Base-by-base conservation (phyloP, 805 yeast genomes). In the Jamesozyma piceae region DNA sequence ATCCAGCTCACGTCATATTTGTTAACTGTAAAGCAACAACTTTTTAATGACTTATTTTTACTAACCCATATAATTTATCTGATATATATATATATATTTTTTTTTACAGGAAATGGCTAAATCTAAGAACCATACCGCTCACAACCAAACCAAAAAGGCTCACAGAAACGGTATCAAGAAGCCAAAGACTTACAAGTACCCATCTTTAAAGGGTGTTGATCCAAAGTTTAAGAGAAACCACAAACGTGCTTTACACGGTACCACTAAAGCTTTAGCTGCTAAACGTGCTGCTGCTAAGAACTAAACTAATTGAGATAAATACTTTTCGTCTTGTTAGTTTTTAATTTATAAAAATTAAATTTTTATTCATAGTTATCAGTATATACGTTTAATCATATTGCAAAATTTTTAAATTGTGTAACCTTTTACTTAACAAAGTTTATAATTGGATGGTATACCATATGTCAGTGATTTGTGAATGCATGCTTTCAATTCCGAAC, bases 131-230 rank as follows among this genome's bases (percentile, higher is more conserved):
- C 97, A 92, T 74, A 92, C 98, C 76, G 89, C 88, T 76, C 98
- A 92, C 77, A 92, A 92, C 94, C 97, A 90, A 77, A 85, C 83
- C 88, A 84, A 75, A 73, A 92, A 92, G 94, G 97, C 97, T 68
- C 98, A 92, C 97, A 89, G 82, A 72, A 92, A 92, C 84, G 98
- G 98, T 78, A 90, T 92, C 78, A 90, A 90, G 85, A 92, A 90
- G 89, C 96, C 97, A 65, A 85, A 79, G 82, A 82, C 95, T 68
- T 75, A 80, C 95, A 89, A 86, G 79, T 88, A 90, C 82, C 95
- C 96, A 62, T 89, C 97, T 58, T 79, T 87, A 74, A 90, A 86
- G 77, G 95, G 95, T 80, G 97, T 90, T 72, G 97, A 92, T 74
- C 81, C 98, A 70, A 92, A 92, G 82, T 92, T 92, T 95, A 81